phyloP scores from a whole-genome alignment of 2,329 filamentous ascomycete species.

The Bipolaris zeicola region DNA sequence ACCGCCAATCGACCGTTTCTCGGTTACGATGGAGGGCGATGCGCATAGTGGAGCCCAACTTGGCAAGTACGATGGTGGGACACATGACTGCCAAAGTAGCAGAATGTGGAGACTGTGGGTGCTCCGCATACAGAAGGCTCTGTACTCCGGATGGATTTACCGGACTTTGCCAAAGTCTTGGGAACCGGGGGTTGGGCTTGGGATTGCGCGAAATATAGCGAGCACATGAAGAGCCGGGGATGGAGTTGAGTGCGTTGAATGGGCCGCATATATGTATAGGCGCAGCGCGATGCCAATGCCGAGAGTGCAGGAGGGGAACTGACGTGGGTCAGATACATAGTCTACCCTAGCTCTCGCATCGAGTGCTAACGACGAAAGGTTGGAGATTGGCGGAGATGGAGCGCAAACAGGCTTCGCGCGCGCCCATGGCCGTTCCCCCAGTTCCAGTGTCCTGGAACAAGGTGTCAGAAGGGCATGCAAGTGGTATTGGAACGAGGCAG shows the following conservation, averaged over 20 bases:
- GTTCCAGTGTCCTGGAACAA: constrained; percentile 10
- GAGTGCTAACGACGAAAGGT: constrained; percentile 4
- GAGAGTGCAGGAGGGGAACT: neutral
- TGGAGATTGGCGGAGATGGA: neutral
- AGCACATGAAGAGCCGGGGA: constrained; percentile 1
- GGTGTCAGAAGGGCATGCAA: constrained; percentile 3
- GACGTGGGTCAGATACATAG: neutral
- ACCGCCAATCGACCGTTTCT: neutral
- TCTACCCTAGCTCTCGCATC: neutral
- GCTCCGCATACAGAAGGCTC: constrained; percentile 5
- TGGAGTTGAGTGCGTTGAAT: constrained; percentile 1
- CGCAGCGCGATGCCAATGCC: neutral
- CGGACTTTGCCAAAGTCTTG: constrained; percentile 9
- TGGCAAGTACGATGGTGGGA: constrained; percentile 10
- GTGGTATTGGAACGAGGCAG: constrained; percentile 9
- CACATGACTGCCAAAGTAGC: constrained; percentile 9
- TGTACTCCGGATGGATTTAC: constrained; percentile 5
- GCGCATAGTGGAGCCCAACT: neutral
- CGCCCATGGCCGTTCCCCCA: constrained; percentile 9
- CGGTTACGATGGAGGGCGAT: neutral
- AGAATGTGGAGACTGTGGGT: constrained; percentile 8
- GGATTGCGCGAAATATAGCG: neutral
- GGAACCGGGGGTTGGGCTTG: constrained; percentile 5
- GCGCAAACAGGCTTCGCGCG: neutral
- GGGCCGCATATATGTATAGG: neutral